Base-by-base conservation (phyloP, 371 early-diverging fungal species). In the Antonospora locustae region DNA sequence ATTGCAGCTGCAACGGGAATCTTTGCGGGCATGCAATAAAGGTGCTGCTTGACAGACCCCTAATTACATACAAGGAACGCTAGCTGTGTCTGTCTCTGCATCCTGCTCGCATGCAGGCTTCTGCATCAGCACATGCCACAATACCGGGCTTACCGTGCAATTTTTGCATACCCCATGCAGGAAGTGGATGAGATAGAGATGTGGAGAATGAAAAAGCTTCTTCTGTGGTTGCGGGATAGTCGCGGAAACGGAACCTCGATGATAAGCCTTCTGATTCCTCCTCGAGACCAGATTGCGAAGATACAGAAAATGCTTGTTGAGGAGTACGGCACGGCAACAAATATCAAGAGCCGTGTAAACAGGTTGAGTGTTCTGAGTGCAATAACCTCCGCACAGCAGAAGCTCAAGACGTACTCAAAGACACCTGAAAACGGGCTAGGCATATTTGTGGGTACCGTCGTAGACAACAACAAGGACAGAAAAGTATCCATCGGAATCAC, bases 301-400 rank as follows among this genome's bases (percentile, higher is more conserved):
- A 81, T 84, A 6, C 77, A 80, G 25, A 86, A 84, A 71, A 90
- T 93, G 90, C 80, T 96, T 75, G 86, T 91, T 19, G 94, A 90
- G 72, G 99, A 98, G 81, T 89, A 90, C 71, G 97, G 97, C 55
- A 93, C 97, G 22, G 99, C 99, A 14, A 90, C 94, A 67, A 98
- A 98, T 79, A 98, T 98, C 75, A 98, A 98, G 76, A 87, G 87
- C 52, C 85, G 96, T 58, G 97, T 96, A 45, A 98, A 95, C 78
- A 80, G 96, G 47, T 79, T 88, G 29, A 94, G 95, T 30, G 99
- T 98, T 11, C 77, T 94, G 51, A 78, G 84, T 20, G 99, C 99
- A 49, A 98, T 98, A 63, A 89, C 92, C 19, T 95, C 95, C 47
- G 90, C 96, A 24, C 93, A 91, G 75, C 86, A 88, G 58, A 84